These are phyloP conservation scores for Oldenlandia corymbosa DNA, from an alignment of 257 asterid species.

Conservation along the genomic window DNA sequence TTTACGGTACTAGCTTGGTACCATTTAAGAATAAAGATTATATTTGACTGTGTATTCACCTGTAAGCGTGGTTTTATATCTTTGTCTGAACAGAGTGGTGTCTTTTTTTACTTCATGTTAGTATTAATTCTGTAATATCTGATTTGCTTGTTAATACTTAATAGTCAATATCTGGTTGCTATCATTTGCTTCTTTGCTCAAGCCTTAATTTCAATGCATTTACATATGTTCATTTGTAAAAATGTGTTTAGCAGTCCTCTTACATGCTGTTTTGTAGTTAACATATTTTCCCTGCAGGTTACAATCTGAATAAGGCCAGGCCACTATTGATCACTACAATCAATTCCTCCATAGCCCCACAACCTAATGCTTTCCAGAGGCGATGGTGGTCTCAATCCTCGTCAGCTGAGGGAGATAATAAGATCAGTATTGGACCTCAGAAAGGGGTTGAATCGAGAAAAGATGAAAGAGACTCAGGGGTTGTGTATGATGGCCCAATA, in stretches of 20 bases:
- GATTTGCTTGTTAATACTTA: background rate
- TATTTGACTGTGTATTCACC: background rate
- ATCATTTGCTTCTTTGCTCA: background rate
- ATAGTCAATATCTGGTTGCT: background rate
- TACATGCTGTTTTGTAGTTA: background rate
- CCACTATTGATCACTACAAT: conserved; percentile 20
- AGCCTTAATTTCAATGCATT: no score
- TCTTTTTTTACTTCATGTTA: background rate
- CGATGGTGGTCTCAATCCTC: conserved; percentile 47
- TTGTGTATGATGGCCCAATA: conserved; percentile 77
- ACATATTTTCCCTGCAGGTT: conserved; percentile 37
- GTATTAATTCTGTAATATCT: background rate
- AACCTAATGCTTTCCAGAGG: conserved; percentile 26
- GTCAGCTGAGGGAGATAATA: conserved; percentile 39
- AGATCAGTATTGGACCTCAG: conserved; percentile 59
- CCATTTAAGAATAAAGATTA: background rate
- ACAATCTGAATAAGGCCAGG: conserved; percentile 23
- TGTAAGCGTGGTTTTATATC: background rate
- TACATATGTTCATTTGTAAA: no score
- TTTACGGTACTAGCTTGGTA: background rate
- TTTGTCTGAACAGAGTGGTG: background rate
- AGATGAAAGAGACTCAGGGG: conserved; percentile 42
- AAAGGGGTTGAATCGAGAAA: conserved; percentile 39
- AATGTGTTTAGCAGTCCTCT: no score
- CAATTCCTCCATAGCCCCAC: conserved; percentile 18